Conservation (phyloP, 352 stramenopile species). For the Pythium sukuiense region DNA sequence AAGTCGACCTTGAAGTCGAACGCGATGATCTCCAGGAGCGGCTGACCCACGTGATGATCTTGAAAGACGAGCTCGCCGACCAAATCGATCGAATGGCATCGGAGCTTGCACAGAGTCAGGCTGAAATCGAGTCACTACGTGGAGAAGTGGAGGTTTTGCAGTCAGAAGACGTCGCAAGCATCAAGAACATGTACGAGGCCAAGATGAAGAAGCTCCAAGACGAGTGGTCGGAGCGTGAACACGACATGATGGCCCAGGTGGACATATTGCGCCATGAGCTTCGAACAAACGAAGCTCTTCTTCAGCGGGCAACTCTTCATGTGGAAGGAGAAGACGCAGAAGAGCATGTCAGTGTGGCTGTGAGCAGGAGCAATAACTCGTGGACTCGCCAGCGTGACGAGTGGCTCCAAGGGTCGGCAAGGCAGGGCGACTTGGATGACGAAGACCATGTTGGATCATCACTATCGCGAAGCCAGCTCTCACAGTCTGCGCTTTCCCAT, state of each 20-base stretch:
- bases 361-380: slow-evolving; percentile 1
- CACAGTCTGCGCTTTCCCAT: slow-evolving; percentile 30
- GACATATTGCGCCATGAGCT: slow-evolving; percentile 54
- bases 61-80: slow-evolving; percentile 54
- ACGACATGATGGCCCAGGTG: slow-evolving; percentile 45
- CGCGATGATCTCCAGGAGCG: slow-evolving; percentile 35
- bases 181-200: slow-evolving; percentile 42
- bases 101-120: slow-evolving; percentile 33
- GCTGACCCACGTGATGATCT: slow-evolving; percentile 39
- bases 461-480: slow-evolving; percentile 62
- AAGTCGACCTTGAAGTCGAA: slow-evolving; percentile 35
- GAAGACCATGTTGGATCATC: slow-evolving; percentile 43
- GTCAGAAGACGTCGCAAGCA: slow-evolving; percentile 53
- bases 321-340: background rate
- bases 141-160: slow-evolving; percentile 71
- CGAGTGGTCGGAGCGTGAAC: slow-evolving; percentile 41
- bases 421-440: slow-evolving; percentile 31
- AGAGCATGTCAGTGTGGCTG: background rate
- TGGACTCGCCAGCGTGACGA: slow-evolving; percentile 18
- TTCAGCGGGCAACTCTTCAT: slow-evolving; percentile 10
- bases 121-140: slow-evolving; percentile 53
- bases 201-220: slow-evolving; percentile 57
- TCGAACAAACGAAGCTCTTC: slow-evolving; percentile 35
- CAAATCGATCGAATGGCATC: slow-evolving; percentile 42
- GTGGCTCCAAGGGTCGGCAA: slow-evolving; percentile 16